A percentile compares a stretch with the other conserved stretches of the same genome.
phyloP scores from a whole-genome alignment of 1,284 basidiomycete genomes.

The Apiotrichum siamense region DNA sequence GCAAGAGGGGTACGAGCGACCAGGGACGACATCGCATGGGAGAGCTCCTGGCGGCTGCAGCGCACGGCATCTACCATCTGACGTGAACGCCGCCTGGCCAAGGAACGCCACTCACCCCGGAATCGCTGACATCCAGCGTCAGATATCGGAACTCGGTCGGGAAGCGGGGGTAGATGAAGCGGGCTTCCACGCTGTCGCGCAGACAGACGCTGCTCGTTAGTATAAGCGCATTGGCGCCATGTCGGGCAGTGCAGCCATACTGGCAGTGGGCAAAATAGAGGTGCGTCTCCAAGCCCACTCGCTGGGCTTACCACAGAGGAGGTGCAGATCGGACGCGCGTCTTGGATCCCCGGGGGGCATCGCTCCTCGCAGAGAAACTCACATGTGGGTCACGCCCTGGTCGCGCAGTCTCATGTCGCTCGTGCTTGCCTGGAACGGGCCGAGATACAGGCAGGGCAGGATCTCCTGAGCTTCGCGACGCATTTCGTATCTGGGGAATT shows the following conservation, averaged over 20 bases:
- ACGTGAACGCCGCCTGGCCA: too few species aligned
- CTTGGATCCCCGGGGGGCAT: too few species aligned
- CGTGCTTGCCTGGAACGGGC: conserved; percentile 81
- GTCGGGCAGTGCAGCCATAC: too few species aligned
- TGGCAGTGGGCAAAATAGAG: too few species aligned
- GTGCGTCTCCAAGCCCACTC: too few species aligned
- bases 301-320: too few species aligned
- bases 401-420: conserved; percentile 61
- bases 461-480: conserved; percentile 87
- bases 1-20: too few species aligned
- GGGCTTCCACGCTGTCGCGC: conserved; percentile 76
- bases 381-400: conserved; percentile 82
- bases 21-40: neutral
- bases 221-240: neutral
- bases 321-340: too few species aligned
- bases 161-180: conserved; percentile 79
- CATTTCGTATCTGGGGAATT: conserved; percentile 75
- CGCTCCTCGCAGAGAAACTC: conserved; percentile 34
- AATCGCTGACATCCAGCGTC: conserved; percentile 80
- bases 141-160: conserved; percentile 72
- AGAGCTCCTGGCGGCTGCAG: too few species aligned
- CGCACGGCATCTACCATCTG: too few species aligned
- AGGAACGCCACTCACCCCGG: conserved; percentile 52
- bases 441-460: conserved; percentile 72
- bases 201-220: conserved; percentile 64